Evolutionary conservation across 441 rosid species (phyloP), one percentile per base, ranked within the genome.

Genomic region (Aquilaria agallochum): DNA sequence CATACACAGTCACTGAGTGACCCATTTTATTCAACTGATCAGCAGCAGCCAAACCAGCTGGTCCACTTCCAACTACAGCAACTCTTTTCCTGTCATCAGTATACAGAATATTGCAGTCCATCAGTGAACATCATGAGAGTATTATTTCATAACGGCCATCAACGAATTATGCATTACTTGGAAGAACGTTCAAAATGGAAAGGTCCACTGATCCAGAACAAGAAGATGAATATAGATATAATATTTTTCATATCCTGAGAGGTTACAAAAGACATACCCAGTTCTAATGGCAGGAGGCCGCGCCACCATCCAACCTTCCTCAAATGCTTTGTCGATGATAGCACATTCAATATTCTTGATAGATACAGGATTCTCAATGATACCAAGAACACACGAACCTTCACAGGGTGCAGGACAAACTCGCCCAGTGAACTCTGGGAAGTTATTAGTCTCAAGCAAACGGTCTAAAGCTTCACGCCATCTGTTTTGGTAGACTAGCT

Each of bases 381-480:
- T 96, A 31, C 99, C 99, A 62, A 96, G 99, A 62, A 96, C 99
- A 53, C 99, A 96, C 62, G 99, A 87, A 59, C 99, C 99, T 82
- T 96, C 99, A 72, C 99, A 96, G 8, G 99, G 99, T 56, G 99
- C 99, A 74, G 99, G 98, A 70, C 99, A 96, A 13, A 96, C 99
- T 27, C 99, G 78, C 53, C 99, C 99, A 45, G 99, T 96, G 59
- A 96, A 96, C 71, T 96, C 99, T 10, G 99, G 99, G 64, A 96
- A 96, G 78, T 93, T 96, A 68, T 96, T 96, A 0, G 99, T 96
- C 88, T 96, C 98, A 6, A 93, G 94, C 54, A 96, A 87, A 50
- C 99, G 85, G 58, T 89, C 91, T 46, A 96, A 79, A 30, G 99
- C 99, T 73, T 96, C 98, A 32, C 82, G 91, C 99, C 99, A 96